Percentiles rank a stretch among this genome's conserved stretches.
Evolutionary conservation across 2,329 filamentous ascomycete genomes (phyloP).

Genomic region (Pseudocercospora crystallina): DNA sequence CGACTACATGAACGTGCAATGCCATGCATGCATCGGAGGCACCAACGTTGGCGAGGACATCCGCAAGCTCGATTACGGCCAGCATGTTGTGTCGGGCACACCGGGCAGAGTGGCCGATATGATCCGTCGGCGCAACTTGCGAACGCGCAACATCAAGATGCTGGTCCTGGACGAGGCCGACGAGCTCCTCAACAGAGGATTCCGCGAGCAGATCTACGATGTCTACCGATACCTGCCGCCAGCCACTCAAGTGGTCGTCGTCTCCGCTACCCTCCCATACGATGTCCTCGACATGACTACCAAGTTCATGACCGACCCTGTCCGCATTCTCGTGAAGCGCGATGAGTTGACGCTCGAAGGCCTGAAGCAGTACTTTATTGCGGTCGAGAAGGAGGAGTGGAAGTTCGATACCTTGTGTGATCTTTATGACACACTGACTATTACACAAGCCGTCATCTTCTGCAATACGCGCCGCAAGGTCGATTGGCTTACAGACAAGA

Average conservation of each 20-base stretch:
- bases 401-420: constrained; percentile 99
- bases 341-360: constrained; percentile 97
- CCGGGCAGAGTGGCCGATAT: constrained; percentile 92
- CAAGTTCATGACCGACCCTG: constrained; percentile 99
- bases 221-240: constrained; percentile 96
- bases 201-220: constrained; percentile 98
- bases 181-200: constrained; percentile 85
- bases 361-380: constrained; percentile 98
- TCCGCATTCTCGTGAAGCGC: constrained; percentile 95
- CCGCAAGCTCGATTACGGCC: constrained; percentile 92
- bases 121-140: constrained; percentile 72
- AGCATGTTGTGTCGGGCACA: constrained; percentile 95
- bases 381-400: constrained; percentile 99
- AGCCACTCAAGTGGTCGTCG: constrained; percentile 96
- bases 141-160: constrained; percentile 76
- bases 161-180: constrained; percentile 75
- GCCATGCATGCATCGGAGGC: constrained; percentile 96
- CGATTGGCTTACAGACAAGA: constrained; percentile 98
- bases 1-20: constrained; percentile 99
- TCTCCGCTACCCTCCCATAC: constrained; percentile 94
- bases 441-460: constrained; percentile 98
- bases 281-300: constrained; percentile 99
- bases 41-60: constrained; percentile 99
- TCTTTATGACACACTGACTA: constrained; percentile 96
- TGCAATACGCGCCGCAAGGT: constrained; percentile 99